phyloP scores from a whole-genome alignment of 2,329 filamentous ascomycete genomes.

The Xylariaceae sp. region DNA sequence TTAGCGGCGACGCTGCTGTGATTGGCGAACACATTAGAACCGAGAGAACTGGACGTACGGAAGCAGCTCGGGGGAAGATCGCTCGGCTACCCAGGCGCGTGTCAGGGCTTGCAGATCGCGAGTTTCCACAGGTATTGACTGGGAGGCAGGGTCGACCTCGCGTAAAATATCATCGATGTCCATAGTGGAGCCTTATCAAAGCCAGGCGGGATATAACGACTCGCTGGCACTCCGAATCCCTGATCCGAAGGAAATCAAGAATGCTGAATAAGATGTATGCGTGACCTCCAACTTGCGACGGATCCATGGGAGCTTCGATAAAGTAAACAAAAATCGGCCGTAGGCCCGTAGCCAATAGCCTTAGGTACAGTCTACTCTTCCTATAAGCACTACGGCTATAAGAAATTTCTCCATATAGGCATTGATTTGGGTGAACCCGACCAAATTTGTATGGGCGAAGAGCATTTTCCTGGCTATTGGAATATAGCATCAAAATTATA shows the following conservation, averaged over 20 bases:
- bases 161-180: slow-evolving; percentile 78
- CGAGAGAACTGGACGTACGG: slow-evolving; percentile 48
- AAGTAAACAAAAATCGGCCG: too few relatives aligned
- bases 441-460: too few relatives aligned
- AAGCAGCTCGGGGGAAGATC: slow-evolving; percentile 83
- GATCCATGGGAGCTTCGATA: too few relatives aligned
- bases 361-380: too few relatives aligned
- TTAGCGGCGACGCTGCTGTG: slow-evolving; percentile 9
- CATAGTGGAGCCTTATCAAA: slow-evolving; percentile 43
- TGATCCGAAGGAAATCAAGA: background rate
- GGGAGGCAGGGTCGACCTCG: slow-evolving; percentile 60
- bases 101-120: slow-evolving; percentile 85
- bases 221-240: background rate
- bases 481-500: too few relatives aligned
- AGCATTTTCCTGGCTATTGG: too few relatives aligned
- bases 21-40: background rate
- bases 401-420: too few relatives aligned
- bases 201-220: background rate
- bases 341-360: too few relatives aligned
- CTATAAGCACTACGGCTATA: too few relatives aligned
- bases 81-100: slow-evolving; percentile 88
- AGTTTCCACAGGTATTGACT: slow-evolving; percentile 54
- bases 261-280: too few relatives aligned
- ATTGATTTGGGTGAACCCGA: too few relatives aligned
- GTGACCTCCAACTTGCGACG: too few relatives aligned